A percentile compares a stretch with the other conserved stretches of the same genome.
Evolutionary conservation across 2,329 filamentous ascomycete genomes (phyloP).

Genomic region (Whalleya microplaca): DNA sequence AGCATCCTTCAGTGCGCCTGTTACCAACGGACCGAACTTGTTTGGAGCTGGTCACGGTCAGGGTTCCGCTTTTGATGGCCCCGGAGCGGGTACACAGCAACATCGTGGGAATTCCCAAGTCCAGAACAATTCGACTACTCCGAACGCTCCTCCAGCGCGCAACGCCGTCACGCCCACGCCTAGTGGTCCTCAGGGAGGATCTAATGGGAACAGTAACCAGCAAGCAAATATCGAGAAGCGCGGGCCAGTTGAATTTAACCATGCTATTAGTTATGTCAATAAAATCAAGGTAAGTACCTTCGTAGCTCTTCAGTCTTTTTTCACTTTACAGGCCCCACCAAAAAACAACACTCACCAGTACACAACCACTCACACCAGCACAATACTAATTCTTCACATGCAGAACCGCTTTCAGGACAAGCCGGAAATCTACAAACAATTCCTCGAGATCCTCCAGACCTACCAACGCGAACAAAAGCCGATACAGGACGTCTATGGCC

Average conservation of each 20-base stretch:
- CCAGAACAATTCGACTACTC: slow-evolving; percentile 41
- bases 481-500: slow-evolving; percentile 96
- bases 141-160: slow-evolving; percentile 51
- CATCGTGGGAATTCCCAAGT: slow-evolving; percentile 38
- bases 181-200: slow-evolving; percentile 55
- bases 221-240: slow-evolving; percentile 76
- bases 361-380: neutral
- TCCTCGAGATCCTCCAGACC: slow-evolving; percentile 95
- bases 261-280: slow-evolving; percentile 98
- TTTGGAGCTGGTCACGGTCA: slow-evolving; percentile 49
- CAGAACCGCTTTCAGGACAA: slow-evolving; percentile 96
- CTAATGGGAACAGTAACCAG: slow-evolving; percentile 64
- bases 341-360: slow-evolving; percentile 15
- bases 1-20: slow-evolving; percentile 62
- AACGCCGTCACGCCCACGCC: slow-evolving; percentile 66
- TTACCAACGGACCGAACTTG: slow-evolving; percentile 52
- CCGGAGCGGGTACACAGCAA: slow-evolving; percentile 31
- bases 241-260: slow-evolving; percentile 97
- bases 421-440: slow-evolving; percentile 99
- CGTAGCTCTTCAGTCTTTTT: neutral
- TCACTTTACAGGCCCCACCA: slow-evolving; percentile 3
- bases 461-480: slow-evolving; percentile 98
- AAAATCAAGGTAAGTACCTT: slow-evolving; percentile 85
- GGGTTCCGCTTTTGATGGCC: slow-evolving; percentile 38
- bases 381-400: slow-evolving; percentile 11